Conservation (phyloP, 2,329 filamentous ascomycete genomes). For the Talaromyces sp. region DNA sequence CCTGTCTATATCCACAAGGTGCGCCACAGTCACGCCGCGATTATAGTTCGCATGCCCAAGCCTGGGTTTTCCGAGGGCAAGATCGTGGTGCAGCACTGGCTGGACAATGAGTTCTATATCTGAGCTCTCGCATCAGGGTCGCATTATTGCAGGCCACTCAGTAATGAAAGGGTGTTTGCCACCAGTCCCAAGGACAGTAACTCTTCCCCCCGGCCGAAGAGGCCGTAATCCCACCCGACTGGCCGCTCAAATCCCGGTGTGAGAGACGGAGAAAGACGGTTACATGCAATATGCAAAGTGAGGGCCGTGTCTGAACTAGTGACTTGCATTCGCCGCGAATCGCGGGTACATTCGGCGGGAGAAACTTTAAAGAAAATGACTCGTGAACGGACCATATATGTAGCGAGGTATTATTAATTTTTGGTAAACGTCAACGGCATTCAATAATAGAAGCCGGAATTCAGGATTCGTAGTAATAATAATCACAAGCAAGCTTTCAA, state of each 20-base stretch:
- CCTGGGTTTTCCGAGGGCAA: conserved; percentile 71
- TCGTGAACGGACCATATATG: background rate
- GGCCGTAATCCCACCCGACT: background rate
- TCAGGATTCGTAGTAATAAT: background rate
- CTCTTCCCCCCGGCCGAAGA: background rate
- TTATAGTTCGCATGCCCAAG: conserved; percentile 68
- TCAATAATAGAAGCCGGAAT: background rate
- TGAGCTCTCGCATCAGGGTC: conserved; percentile 26
- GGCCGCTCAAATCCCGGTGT: background rate
- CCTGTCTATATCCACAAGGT: conserved; percentile 55
- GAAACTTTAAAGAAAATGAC: background rate
- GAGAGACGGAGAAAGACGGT: background rate
- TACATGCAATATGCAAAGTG: background rate
- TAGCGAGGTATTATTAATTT: background rate
- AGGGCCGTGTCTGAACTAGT: background rate
- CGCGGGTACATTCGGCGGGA: background rate
- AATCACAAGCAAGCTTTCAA: background rate
- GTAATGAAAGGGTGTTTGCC: background rate
- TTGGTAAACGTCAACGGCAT: background rate
- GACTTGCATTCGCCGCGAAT: background rate
- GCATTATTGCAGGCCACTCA: background rate
- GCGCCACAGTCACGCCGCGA: conserved; percentile 81
- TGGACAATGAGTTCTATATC: conserved; percentile 66
- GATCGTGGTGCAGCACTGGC: conserved; percentile 75
- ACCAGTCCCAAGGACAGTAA: background rate